phyloP scores from a whole-genome alignment of 768 basidiomycete genomes.

The Panaeolus cyanescens region DNA sequence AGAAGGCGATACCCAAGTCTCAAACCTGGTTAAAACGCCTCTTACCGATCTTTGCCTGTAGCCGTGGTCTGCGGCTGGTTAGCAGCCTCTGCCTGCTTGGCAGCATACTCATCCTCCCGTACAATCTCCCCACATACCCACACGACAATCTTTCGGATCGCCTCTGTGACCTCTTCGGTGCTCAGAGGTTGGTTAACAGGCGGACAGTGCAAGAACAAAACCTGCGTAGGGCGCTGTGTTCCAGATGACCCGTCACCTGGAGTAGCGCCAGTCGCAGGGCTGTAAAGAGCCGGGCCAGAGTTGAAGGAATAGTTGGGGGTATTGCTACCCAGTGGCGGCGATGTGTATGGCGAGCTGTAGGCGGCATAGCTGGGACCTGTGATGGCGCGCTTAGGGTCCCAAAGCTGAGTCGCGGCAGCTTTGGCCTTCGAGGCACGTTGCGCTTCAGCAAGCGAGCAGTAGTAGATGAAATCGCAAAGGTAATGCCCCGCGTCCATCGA shows the following conservation, averaged over 20 bases:
- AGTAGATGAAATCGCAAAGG: slow-evolving; percentile 77
- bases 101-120: background rate
- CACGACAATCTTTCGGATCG: slow-evolving; percentile 59
- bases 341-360: slow-evolving; percentile 13
- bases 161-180: slow-evolving; percentile 68
- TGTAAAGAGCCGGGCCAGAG: slow-evolving; percentile 6
- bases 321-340: background rate
- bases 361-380: background rate
- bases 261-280: background rate
- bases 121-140: slow-evolving; percentile 53
- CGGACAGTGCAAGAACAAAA: slow-evolving; percentile 74
- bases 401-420: slow-evolving; percentile 11
- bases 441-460: slow-evolving; percentile 72
- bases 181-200: slow-evolving; percentile 65
- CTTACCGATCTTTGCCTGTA: background rate
- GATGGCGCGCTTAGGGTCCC: slow-evolving; percentile 3
- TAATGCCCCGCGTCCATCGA: slow-evolving; percentile 80
- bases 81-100: background rate
- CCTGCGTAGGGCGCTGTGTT: slow-evolving; percentile 45
- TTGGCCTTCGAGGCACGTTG: slow-evolving; percentile 44
- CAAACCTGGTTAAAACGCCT: background rate
- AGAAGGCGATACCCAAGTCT: no score
- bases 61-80: background rate
- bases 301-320: background rate
- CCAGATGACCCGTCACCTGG: slow-evolving; percentile 25